Base-by-base conservation (phyloP, 2,329 filamentous ascomycete genomes). In the Hymenoscyphus albidus region DNA sequence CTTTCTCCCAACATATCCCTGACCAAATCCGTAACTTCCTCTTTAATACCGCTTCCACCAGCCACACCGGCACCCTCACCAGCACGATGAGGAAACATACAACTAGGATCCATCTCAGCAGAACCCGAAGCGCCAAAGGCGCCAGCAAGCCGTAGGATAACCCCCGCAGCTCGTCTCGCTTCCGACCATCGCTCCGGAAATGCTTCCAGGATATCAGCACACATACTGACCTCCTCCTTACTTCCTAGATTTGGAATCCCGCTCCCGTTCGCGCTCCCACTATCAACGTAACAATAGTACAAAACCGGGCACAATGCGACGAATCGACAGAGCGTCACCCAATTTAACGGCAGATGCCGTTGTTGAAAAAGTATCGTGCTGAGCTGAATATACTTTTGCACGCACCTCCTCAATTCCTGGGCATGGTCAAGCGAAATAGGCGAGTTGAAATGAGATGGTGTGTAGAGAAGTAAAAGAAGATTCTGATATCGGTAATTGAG, bases 1-100 rank as follows among this genome's bases (percentile, higher is more conserved):
- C 55, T 57, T 18, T 57, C 55, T 27, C 55, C 55, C 31, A 57
- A 57, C 55, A 57, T 57, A n/a, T 57, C 55, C 5, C 55, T 32
- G 3, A 57, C 55, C n/a, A 57, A 13, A 27, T 57, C 32, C 32
- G 27, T 16, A 9, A 57, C 14, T n/a, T 32, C 27, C 13, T 32
- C 32, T 16, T 57, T 57, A 13, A 57, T 31, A 2, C 32, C 27
- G 18, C 13, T 54, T 22, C 22, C 22, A 12, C 48, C 48, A 54
- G 9, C 3, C 48, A 54, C 22, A 54, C 48, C 42, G 16, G n/a
- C 42, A 0, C 42, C 42, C 6, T 44, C 42, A 44, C 42, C 42
- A 44, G 42, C 48, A 54, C 48, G 48, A 54, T 31, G 18, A 22
- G 48, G 18, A 27, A 54, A 18, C 10, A 54, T 18, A 54, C 48